Base-by-base conservation (phyloP, 345 rosid genomes). In the Eucalyptus sp. region DNA sequence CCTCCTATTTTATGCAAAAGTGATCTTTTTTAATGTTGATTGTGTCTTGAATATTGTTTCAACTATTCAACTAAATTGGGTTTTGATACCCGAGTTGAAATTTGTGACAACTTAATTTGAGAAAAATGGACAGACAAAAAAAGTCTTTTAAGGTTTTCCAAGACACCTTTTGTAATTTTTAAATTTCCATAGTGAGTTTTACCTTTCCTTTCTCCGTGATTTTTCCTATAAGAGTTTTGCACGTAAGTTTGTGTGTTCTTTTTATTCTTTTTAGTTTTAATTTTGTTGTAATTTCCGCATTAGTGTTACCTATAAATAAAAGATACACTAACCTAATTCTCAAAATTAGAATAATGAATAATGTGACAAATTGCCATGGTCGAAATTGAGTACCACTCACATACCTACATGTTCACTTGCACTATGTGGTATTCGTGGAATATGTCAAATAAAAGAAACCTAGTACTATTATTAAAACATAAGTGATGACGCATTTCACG, bases 131-230 rank as follows among this genome's bases (percentile, higher is more conserved):
- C 15, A 60, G 31, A 27, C 4, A 27, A 24, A 25, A 25, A 11
- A 60, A 3, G 4, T 25, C 31, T 60, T 60, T 60, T 25, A 27
- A 37, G 31, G 15, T 60, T 60, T 60, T 25, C 4, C 31, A 13
- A 60, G 68, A 29, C 68, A 27, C 4, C n/a, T 0, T 62, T 62
- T 27, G 31, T 62, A 62, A 62, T 62, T 29, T 15, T 27, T 62
- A 0, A 62, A 6, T 62, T 62, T 62, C 3, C 15, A 12, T 27
- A 13, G 4, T 60, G 15, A 3, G 4, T 27, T 60, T 27, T 11
- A 15, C 68, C n/a, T 60, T 12, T 60, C 0, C 31, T 29, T 27
- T 60, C 2, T 0, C 7, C 4, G 16, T 29, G 31, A 0, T 29
- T 62, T 62, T 62, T 62, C 68, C 17, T 29, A 6, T 29, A 29